Base-by-base conservation (phyloP, 257 asterid genomes). In the Nicotiana tomentosiformis region DNA sequence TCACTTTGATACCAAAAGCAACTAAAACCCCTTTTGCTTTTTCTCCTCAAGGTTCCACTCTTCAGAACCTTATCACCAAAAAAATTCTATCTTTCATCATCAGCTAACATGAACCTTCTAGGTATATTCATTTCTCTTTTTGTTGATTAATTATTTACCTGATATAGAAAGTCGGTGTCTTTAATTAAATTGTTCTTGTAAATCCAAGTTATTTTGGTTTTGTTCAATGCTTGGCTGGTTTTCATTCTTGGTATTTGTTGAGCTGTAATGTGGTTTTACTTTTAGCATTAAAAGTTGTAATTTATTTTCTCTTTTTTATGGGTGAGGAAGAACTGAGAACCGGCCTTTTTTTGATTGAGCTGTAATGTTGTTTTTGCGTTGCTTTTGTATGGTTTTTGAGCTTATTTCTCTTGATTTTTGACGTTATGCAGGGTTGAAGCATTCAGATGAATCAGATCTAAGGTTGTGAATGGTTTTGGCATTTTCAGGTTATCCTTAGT, bases 51-150 rank as follows among this genome's bases (percentile, higher is more conserved):
- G 26, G 26, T 74, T 49, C 79, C 8, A 49, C 10, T 74, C 39
- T 72, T 72, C 7, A 72, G 12, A 72, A 72, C 60, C 60, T 72
- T 20, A 72, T 46, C 58, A 72, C 23, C 8, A 2, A 17, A 11
- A 70, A 76, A 49, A 51, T 74, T 29, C 29, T 14, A 15, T 29
- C 29, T 72, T 76, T 76, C 29, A 49, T 3, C 60, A 7, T 76
- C 43, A 51, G 7, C 64, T 76, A 17, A 4, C 64, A 15, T 9
- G 80, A 51, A 51, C 65, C 80, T 26, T 76, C 57, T 15, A 26
- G 80, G 80, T 76, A 76, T 76, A 76, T 51, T 76, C 80, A 76
- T 51, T 76, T 51, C 80, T 29, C 80, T 76, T 51, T 76, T 16
- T 76, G 17, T 16, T 76, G 17, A 49, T 49, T 29, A 51, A 26